Percentiles rank a stretch among this genome's conserved stretches.
Conservation (phyloP, 768 basidiomycete genomes). For the Tylopilus intermedius region DNA sequence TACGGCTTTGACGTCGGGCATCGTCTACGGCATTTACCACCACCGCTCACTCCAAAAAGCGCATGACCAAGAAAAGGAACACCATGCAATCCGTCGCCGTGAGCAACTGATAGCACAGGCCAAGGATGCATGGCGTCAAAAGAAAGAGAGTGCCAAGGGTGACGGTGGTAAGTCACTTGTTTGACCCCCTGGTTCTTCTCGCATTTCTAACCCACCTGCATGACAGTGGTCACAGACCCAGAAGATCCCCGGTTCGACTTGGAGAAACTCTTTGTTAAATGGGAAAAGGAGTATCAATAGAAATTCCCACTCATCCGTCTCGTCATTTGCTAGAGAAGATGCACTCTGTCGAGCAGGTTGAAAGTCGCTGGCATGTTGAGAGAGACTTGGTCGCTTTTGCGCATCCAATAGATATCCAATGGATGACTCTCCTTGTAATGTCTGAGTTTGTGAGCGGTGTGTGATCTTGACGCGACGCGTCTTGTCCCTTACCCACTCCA, state of each 20-base stretch:
- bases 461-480: slow-evolving; percentile 26
- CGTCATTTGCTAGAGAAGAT: slow-evolving; percentile 25
- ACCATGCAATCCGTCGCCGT: slow-evolving; percentile 67
- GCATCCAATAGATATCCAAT: slow-evolving; percentile 7
- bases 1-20: slow-evolving; percentile 80
- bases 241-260: slow-evolving; percentile 95
- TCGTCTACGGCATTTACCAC: slow-evolving; percentile 90
- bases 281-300: slow-evolving; percentile 66
- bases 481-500: slow-evolving; percentile 1
- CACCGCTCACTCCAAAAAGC: slow-evolving; percentile 81
- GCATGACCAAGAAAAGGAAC: slow-evolving; percentile 71
- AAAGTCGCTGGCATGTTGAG: slow-evolving; percentile 2
- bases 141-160: slow-evolving; percentile 51
- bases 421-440: neutral
- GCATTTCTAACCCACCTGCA: slow-evolving; percentile 9
- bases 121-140: slow-evolving; percentile 85
- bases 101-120: slow-evolving; percentile 80
- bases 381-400: neutral
- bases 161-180: slow-evolving; percentile 47
- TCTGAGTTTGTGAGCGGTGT: neutral
- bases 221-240: slow-evolving; percentile 82
- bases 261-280: slow-evolving; percentile 78
- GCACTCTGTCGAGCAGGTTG: slow-evolving; percentile 11
- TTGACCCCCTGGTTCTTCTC: neutral
- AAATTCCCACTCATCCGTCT: slow-evolving; percentile 17